Conservation (phyloP, 2,329 filamentous ascomycete genomes). For the Talaromyces albobiverticillius region DNA sequence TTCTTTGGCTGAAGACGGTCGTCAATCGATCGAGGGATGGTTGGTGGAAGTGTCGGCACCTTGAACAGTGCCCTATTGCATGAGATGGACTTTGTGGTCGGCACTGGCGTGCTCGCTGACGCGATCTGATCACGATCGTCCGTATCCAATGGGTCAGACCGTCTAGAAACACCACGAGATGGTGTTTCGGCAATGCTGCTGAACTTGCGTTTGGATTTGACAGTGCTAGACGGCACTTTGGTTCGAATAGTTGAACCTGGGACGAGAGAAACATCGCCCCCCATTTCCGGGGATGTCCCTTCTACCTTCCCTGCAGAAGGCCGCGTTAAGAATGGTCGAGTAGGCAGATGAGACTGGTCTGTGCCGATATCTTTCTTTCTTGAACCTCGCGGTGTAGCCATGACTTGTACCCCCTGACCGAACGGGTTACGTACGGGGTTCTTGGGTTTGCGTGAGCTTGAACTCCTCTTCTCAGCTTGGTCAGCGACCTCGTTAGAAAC, state of each 20-base stretch:
- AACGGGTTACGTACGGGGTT: slow-evolving; percentile 41
- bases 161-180: slow-evolving; percentile 30
- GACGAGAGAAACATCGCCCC: slow-evolving; percentile 28
- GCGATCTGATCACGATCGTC: slow-evolving; percentile 1
- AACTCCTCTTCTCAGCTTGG: slow-evolving; percentile 36
- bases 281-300: slow-evolving; percentile 22
- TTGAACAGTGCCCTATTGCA: slow-evolving; percentile 16
- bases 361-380: slow-evolving; percentile 31
- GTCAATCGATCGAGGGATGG: not conserved
- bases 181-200: slow-evolving; percentile 40
- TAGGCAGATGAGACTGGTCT: slow-evolving; percentile 23
- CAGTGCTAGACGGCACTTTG: slow-evolving; percentile 15
- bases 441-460: slow-evolving; percentile 36
- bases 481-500: slow-evolving; percentile 46
- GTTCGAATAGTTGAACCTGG: slow-evolving; percentile 31
- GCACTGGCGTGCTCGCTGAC: slow-evolving; percentile 14
- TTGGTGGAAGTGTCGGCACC: slow-evolving; percentile 14
- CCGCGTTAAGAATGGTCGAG: slow-evolving; percentile 25
- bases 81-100: slow-evolving; percentile 7
- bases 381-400: slow-evolving; percentile 45
- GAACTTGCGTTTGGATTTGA: slow-evolving; percentile 11
- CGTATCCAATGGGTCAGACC: slow-evolving; percentile 16
- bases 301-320: slow-evolving; percentile 21
- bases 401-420: slow-evolving; percentile 47
- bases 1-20: not conserved